These are phyloP conservation scores for Knoxia roxburghii DNA, from an alignment of 257 asterid species.

Conservation along the genomic window DNA sequence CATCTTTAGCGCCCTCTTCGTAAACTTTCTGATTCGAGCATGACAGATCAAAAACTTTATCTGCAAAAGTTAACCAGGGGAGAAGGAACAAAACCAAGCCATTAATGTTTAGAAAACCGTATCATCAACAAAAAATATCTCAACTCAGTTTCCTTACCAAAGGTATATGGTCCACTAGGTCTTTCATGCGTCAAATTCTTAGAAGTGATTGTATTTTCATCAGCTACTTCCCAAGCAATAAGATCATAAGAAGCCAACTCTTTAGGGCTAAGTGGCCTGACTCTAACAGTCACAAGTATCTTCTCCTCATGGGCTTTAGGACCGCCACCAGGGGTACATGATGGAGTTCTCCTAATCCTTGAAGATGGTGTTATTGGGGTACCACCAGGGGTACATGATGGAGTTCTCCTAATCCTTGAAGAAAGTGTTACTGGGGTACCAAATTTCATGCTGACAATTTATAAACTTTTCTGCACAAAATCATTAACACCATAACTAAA, in stretches of 20 bases:
- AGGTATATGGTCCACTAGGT: slow-evolving; percentile 55
- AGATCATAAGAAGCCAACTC: slow-evolving; percentile 86
- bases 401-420: slow-evolving; percentile 59
- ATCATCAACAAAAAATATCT: neutral
- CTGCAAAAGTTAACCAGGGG: slow-evolving; percentile 34
- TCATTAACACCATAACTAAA: neutral
- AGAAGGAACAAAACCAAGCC: neutral
- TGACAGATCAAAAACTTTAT: slow-evolving; percentile 73
- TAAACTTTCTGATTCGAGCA: slow-evolving; percentile 70
- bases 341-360: slow-evolving; percentile 56
- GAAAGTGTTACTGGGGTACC: slow-evolving; percentile 61
- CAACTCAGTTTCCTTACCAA: slow-evolving; percentile 40
- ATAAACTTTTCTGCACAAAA: slow-evolving; percentile 16
- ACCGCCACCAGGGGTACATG: slow-evolving; percentile 68
- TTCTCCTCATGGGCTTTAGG: slow-evolving; percentile 66
- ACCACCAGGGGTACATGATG: slow-evolving; percentile 68
- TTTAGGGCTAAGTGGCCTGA: slow-evolving; percentile 78
- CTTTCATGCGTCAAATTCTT: slow-evolving; percentile 79
- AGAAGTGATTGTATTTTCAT: slow-evolving; percentile 62
- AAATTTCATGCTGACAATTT: slow-evolving; percentile 45
- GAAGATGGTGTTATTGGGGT: slow-evolving; percentile 82
- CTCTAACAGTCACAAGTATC: slow-evolving; percentile 82
- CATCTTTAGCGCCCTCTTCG: slow-evolving; percentile 86
- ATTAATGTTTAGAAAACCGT: neutral
- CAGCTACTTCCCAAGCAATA: slow-evolving; percentile 73